Evolutionary conservation across 805 yeast genomes (phyloP), one percentile per base, ranked within the genome.

Genomic region (Saccharomycopsis fibuligera): DNA sequence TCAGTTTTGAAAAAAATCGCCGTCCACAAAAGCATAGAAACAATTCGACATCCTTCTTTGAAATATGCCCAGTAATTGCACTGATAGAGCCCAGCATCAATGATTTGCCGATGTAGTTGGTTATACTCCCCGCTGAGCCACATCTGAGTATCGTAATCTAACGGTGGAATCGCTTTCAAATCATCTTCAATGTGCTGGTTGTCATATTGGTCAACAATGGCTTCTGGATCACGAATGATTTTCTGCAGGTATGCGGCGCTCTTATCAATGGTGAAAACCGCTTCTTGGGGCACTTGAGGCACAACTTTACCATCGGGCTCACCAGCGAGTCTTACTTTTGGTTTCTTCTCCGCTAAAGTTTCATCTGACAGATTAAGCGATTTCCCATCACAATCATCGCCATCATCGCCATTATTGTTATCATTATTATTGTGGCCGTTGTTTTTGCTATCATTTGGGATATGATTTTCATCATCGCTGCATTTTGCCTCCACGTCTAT

Each of bases 51-150:
- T 4, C 76, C 64, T 58, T 88, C 96, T 39, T 83, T 69, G n/a
- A 69, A 76, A 60, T 89, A 88, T 41, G 75, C 78, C 73, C 81
- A 69, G 62, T 87, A 88, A 50, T 79, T 74, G 62, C 96, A 88
- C 38, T 81, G 67, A 61, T 86, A 89, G 38, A 74, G 74, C 1
- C 88, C 89, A 10, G 72, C 76, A 1, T 67, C 68, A 14, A 73
- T 74, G 35, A 88, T 59, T 31, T 64, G 61, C 19, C 72, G 62
- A 60, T 86, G 90, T 27, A 89, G 68, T 41, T 68, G 69, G 48
- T 78, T 72, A 64, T 85, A 88, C 61, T 76, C 78, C 16, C 60
- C 57, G 2, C 83, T 70, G 31, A 88, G 68, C 29, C 56, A 41
- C 19, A 69, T 64, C 59, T 88, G 96, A 0, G 95, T 84, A 5